Evolutionary conservation across 208 protist species (phyloP), one percentile per base, ranked within the genome.

Genomic region (Jaenimonas drosophilae): DNA sequence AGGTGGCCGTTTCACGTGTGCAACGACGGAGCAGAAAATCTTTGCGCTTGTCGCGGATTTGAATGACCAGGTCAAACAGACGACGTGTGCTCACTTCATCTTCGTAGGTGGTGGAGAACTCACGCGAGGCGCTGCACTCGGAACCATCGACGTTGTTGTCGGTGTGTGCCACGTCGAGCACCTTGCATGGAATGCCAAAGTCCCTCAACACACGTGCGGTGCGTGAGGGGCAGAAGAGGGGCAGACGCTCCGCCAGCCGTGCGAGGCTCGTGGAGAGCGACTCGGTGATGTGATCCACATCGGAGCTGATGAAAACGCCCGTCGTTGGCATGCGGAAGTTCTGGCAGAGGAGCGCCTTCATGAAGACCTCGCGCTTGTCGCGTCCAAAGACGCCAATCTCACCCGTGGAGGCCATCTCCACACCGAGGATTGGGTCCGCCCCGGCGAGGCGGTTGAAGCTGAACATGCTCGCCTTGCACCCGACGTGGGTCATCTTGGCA

Each of bases 331-430:
- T 69, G 5, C 66, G 62, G 54, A 95, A 76, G 63, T 83, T 76
- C 39, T 83, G 72, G 62, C 72, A 88, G 29, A 87, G 49, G 69
- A 96, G 75, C 27, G 84, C 87, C 64, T 96, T 96, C 23, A 94
- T 57, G 59, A 95, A 96, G 16, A 93, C 92, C 46, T 95, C 89
- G 37, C 76, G 46, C 49, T 71, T 80, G 55, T 83, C 70, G 24
- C 76, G 65, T 14, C 95, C 95, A 62, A 98, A 98, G 40, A 95
- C 96, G 14, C 91, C 96, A n/a, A 98, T 92, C 69, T 98, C 96
- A 42, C 96, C 96, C 4, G 88, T 97, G 20, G 88, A 96, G 4
- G 96, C 89, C 97, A 99, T 99, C 70, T 99, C 97, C 4, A 99
- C 97, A 36, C 97, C 95, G 4, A 99, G 70, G 19, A 97, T 90